Base-by-base conservation (phyloP, 2,329 filamentous ascomycete species). In the Chaetothyriales sp. region DNA sequence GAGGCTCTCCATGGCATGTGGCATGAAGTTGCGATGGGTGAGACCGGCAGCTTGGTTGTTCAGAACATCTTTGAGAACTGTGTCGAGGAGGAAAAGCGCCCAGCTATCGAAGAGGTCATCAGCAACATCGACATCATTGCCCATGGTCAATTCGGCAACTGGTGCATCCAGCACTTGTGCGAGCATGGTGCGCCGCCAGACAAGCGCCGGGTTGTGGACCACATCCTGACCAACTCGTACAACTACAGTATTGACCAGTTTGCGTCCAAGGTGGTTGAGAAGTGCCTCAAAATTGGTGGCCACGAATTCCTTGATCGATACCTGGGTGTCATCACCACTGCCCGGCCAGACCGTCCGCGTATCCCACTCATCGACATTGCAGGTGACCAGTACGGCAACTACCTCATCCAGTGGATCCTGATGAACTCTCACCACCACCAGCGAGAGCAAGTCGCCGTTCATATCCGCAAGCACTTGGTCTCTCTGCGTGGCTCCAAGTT, bases 31-130 rank as follows among this genome's bases (percentile, higher is more conserved):
- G 93, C 93, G 19, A 73, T 96, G 49, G 92, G 92, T 36, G 92
- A 98, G 73, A 98, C 93, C 9, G 92, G 92, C 54, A 98, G 92
- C 66, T 75, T 98, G 60, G 92, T 98, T 45, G 93, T 98, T 47
- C 92, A 98, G 69, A 98, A 98, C 66, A 98, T 98, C 64, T 98
- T 98, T 66, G 92, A 98, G 72, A 98, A 98, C 63, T 98, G 92
- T 63, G 78, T 96, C 26, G 93, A 98, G 64, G 90, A 96, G 62
- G 92, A 98, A 71, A 98, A 98, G 88, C 88, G 93, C 53, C 89
- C 89, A 45, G 95, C 92, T 64, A 94, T 98, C 63, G 89, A 95
- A 66, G 92, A 98, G 67, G 92, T 98, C 42, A 79, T 98, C 51
- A 79, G 79, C 54, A 95, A 92, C 65, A 95, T 98, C 61, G 88